Evolutionary conservation across 2,329 filamentous ascomycete species (phyloP).

Genomic region (Epichloe uncinata): DNA sequence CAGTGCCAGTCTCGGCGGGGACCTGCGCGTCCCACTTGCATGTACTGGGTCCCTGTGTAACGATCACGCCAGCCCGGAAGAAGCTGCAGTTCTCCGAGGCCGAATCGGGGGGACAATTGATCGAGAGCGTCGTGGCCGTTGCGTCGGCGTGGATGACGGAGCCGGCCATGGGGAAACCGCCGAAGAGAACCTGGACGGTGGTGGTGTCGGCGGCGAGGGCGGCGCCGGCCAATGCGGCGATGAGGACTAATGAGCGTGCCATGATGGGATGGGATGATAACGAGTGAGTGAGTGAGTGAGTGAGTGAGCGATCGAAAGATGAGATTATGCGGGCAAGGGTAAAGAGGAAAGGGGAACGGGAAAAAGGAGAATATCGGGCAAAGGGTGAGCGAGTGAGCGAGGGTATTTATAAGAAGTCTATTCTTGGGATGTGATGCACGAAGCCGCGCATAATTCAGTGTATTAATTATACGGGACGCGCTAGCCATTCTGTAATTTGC

Average conservation of each 20-base stretch:
- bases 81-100: constrained; percentile 13
- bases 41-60: constrained; percentile 18
- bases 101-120: constrained; percentile 13
- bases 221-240: constrained; percentile 12
- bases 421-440: no score
- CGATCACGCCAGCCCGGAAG: constrained; percentile 5
- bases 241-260: constrained; percentile 7
- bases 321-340: no score
- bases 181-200: constrained; percentile 15
- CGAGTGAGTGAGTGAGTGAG: background rate
- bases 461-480: no score
- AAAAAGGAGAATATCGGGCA: no score
- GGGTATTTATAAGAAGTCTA: no score
- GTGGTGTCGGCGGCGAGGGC: constrained; percentile 14
- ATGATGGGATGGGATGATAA: constrained; percentile 7
- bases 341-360: no score
- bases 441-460: no score
- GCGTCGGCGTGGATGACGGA: constrained; percentile 18
- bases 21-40: background rate
- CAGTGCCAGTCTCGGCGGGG: no score
- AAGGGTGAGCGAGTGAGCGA: no score
- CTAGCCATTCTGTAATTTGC: no score
- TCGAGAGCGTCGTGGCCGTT: constrained; percentile 17
- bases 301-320: background rate
- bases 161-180: constrained; percentile 12